Conservation (phyloP, 1,284 basidiomycete species). For the Kalmanozyma brasiliensis region DNA sequence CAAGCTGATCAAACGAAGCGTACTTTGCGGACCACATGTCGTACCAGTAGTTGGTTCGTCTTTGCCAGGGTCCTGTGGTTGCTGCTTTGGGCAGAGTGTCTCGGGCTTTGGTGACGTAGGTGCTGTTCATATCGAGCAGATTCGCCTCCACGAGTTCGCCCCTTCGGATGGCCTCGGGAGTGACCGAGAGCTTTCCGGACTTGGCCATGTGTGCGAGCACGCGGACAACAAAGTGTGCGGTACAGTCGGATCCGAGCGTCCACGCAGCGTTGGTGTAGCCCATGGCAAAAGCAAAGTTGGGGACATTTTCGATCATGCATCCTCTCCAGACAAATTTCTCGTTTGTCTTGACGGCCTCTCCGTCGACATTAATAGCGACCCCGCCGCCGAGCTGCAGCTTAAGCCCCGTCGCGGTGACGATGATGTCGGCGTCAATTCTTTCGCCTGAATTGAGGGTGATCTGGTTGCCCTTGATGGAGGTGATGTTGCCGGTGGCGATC, state of each 20-base stretch:
- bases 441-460: constrained; percentile 60
- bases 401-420: constrained; percentile 67
- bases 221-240: constrained; percentile 54
- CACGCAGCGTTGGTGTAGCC: constrained; percentile 67
- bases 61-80: not conserved
- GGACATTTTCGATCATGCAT: constrained; percentile 64
- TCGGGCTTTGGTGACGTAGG: not conserved
- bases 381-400: constrained; percentile 61
- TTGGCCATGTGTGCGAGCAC: constrained; percentile 9
- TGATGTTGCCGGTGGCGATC: constrained; percentile 66
- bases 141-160: not conserved
- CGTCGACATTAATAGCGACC: constrained; percentile 55
- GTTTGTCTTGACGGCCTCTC: constrained; percentile 31
- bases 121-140: not conserved
- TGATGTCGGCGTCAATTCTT: constrained; percentile 62
- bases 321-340: constrained; percentile 62
- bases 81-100: not conserved
- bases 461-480: constrained; percentile 52
- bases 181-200: not conserved
- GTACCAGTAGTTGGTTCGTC: constrained; percentile 4
- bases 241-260: constrained; percentile 65
- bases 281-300: constrained; percentile 59
- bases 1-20: constrained; percentile 5
- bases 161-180: not conserved
- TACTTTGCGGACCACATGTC: constrained; percentile 1